Percentiles rank a stretch among this genome's conserved stretches.
These are phyloP conservation scores for Candida sakaeoensis DNA, from an alignment of 805 yeast species.

Conservation along the genomic window DNA sequence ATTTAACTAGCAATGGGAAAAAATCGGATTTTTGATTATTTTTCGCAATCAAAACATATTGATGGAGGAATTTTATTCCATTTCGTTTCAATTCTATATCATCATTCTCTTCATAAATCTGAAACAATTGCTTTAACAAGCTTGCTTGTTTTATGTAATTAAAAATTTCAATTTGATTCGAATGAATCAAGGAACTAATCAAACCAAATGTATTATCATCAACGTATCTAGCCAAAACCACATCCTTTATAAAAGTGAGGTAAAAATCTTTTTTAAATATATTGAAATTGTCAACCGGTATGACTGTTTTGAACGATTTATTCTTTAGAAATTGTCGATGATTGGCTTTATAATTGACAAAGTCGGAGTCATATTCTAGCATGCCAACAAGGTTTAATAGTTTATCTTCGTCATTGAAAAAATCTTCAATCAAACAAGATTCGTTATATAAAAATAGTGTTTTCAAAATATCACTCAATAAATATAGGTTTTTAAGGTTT, in stretches of 20 bases:
- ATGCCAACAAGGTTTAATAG: constrained; percentile 65
- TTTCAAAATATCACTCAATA: constrained; percentile 71
- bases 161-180: constrained; percentile 66
- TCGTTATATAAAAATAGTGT: constrained; percentile 72
- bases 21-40: constrained; percentile 63
- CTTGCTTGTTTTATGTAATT: constrained; percentile 50
- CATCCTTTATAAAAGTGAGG: constrained; percentile 80
- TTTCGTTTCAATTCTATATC: constrained; percentile 46
- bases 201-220: constrained; percentile 77
- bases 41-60: constrained; percentile 73
- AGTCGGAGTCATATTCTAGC: constrained; percentile 84
- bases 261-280: constrained; percentile 73
- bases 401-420: constrained; percentile 28
- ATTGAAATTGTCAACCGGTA: constrained; percentile 48
- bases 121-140: constrained; percentile 55
- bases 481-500: constrained; percentile 54
- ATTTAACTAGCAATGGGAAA: constrained; percentile 57
- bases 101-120: constrained; percentile 41
- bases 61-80: constrained; percentile 77
- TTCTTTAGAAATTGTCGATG: constrained; percentile 63
- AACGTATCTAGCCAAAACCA: constrained; percentile 72
- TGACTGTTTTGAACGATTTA: constrained; percentile 66
- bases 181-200: constrained; percentile 62
- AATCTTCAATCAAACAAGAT: constrained; percentile 27
- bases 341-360: constrained; percentile 74